Evolutionary conservation across 352 stramenopile species (phyloP).

Genomic region (Phytophthora citricola): DNA sequence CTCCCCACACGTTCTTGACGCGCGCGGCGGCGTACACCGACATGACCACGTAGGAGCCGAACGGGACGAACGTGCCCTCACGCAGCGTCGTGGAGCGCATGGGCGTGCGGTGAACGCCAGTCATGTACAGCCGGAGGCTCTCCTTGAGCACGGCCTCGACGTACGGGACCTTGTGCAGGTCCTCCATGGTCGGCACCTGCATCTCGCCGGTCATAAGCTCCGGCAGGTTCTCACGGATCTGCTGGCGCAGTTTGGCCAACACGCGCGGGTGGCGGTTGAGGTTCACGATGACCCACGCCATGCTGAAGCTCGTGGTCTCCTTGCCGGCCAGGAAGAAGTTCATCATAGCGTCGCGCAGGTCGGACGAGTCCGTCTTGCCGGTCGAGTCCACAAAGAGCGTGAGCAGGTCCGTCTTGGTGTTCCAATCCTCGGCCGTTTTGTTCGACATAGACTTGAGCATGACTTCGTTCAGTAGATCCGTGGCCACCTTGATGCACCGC

Average conservation of each 20-base stretch:
- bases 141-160: constrained; percentile 70
- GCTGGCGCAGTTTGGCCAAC: constrained; percentile 42
- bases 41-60: constrained; percentile 58
- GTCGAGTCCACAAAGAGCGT: constrained; percentile 54
- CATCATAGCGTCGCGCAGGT: constrained; percentile 67
- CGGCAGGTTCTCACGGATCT: constrained; percentile 45
- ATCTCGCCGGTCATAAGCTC: constrained; percentile 40
- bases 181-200: constrained; percentile 48
- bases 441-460: constrained; percentile 53
- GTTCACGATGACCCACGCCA: constrained; percentile 70
- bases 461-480: constrained; percentile 51
- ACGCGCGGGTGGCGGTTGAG: constrained; percentile 59
- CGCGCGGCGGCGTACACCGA: constrained; percentile 58
- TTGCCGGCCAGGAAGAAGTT: constrained; percentile 72
- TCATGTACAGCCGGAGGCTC: constrained; percentile 68
- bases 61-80: constrained; percentile 60
- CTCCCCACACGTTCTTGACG: constrained; percentile 55
- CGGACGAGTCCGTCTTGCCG: constrained; percentile 38
- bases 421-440: constrained; percentile 22
- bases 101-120: constrained; percentile 45
- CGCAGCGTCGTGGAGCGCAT: constrained; percentile 57
- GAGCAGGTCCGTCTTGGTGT: constrained; percentile 46
- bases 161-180: constrained; percentile 64
- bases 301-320: constrained; percentile 64
- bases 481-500: constrained; percentile 42